These are phyloP conservation scores for Citrus mangshanensis DNA, from an alignment of 345 rosid genomes.

Conservation along the genomic window DNA sequence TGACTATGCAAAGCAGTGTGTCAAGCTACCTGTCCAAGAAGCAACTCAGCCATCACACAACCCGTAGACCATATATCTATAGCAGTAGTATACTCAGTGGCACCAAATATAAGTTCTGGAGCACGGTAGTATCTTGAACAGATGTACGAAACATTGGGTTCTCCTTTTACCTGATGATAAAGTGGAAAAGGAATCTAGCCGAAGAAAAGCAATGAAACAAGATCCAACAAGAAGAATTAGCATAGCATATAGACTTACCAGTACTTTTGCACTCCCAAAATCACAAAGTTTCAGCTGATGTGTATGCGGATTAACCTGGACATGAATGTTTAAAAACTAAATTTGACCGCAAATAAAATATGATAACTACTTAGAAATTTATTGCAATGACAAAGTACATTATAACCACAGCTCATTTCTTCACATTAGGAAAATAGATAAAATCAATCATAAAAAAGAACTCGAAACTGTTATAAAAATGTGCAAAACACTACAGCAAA, in stretches of 20 bases:
- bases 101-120: slow-evolving; percentile 96
- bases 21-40: slow-evolving; percentile 73
- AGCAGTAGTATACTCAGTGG: slow-evolving; percentile 92
- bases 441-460: neutral
- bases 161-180: slow-evolving; percentile 72
- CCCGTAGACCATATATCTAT: slow-evolving; percentile 99
- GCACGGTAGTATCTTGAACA: slow-evolving; percentile 97
- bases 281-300: slow-evolving; percentile 94
- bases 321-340: slow-evolving; percentile 8
- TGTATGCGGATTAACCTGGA: slow-evolving; percentile 82
- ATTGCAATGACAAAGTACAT: neutral
- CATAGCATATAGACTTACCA: slow-evolving; percentile 43
- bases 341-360: neutral
- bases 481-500: neutral
- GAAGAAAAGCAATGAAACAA: slow-evolving; percentile 12
- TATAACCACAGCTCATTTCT: neutral
- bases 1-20: neutral
- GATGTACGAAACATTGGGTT: slow-evolving; percentile 90
- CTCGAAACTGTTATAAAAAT: neutral
- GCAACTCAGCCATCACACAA: slow-evolving; percentile 95
- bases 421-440: neutral
- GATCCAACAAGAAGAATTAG: neutral
- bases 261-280: slow-evolving; percentile 93
- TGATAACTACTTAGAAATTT: neutral
- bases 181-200: slow-evolving; percentile 15